These are phyloP conservation scores for Biancaea sappan DNA, from an alignment of 306 rosid species.

Conservation along the genomic window DNA sequence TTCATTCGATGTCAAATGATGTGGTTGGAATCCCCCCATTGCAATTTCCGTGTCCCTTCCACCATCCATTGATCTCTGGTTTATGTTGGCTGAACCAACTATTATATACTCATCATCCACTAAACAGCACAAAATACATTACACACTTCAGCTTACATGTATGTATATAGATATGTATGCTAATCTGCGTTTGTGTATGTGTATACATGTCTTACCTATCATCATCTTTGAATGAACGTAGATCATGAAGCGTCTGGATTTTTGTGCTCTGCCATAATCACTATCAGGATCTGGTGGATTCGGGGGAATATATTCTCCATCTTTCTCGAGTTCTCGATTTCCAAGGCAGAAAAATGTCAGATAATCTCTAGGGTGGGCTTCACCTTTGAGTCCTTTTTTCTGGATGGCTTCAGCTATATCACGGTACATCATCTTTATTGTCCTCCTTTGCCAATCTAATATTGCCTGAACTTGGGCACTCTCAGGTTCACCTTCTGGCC, in stretches of 20 bases:
- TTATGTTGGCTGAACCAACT: constrained; percentile 85
- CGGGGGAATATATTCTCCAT: constrained; percentile 53
- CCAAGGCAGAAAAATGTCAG: constrained; percentile 87
- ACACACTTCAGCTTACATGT: too few relatives aligned
- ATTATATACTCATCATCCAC: constrained; percentile 92
- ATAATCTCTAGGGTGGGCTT: constrained; percentile 59
- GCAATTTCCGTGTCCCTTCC: constrained; percentile 90
- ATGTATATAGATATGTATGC: too few relatives aligned
- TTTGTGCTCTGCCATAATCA: constrained; percentile 61
- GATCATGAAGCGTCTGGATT: constrained; percentile 77
- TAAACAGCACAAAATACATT: constrained; percentile 18
- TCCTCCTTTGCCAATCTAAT: constrained; percentile 84
- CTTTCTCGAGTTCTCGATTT: constrained; percentile 44
- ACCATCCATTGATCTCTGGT: constrained; percentile 88
- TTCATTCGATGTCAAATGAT: constrained; percentile 39
- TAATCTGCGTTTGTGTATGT: too few relatives aligned
- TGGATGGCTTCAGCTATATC: constrained; percentile 61
- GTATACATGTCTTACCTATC: constrained; percentile 71
- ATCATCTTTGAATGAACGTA: constrained; percentile 93
- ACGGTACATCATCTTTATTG: constrained; percentile 80
- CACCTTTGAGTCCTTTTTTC: constrained; percentile 40
- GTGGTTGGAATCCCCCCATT: constrained; percentile 84
- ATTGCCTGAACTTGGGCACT: constrained; percentile 84
- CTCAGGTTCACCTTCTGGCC: constrained; percentile 88
- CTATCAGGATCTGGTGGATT: constrained; percentile 58